Base-by-base conservation (phyloP, 805 yeast genomes). In the Gaillardinia entomophila region DNA sequence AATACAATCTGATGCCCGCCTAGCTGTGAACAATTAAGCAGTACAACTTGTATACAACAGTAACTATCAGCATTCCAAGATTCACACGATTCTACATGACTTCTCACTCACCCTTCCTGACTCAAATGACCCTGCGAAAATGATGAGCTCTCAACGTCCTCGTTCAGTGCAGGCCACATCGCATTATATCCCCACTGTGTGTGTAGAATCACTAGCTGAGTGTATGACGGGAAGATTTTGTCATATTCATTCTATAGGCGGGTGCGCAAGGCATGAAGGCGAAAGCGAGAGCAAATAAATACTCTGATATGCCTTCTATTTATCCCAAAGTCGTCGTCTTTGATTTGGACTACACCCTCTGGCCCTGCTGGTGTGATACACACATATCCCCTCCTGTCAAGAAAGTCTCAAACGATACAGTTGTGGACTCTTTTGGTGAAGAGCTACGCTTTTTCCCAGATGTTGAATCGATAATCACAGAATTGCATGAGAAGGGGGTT, bases 361-460 rank as follows among this genome's bases (percentile, higher is more conserved):
- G 92, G 92, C 89, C 83, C 32, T 77, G 80, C 40, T 82, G 89
- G 89, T 82, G 89, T 53, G 89, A 82, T 45, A 81, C 86, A 1
- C 89, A 82, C 47, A 66, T 83, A 14, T 53, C 64, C 2, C 59
- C 74, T 6, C 89, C 89, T 2, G 16, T 52, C 5, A 40, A 34
- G 26, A 26, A 34, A 2, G 29, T 35, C 1, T 30, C 57, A 12
- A 57, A 57, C 10, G 46, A 54, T 12, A 47, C 55, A 3, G 62
- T 79, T 2, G 57, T 63, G 1, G 90, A 82, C 45, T 57, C 62
- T 30, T 51, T 64, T 36, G 86, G 86, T 0, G 75, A 62, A 42
- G 60, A 67, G 26, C 58, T 84, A 12, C 51, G 74, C 0, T 69
- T 86, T 31, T 87, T 75, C 51, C 62, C 61, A 15, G 95, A 87